A percentile compares a stretch with the other conserved stretches of the same genome.
Evolutionary conservation across 2,329 filamentous ascomycete genomes (phyloP).

Genomic region (Trichoderma sp.): DNA sequence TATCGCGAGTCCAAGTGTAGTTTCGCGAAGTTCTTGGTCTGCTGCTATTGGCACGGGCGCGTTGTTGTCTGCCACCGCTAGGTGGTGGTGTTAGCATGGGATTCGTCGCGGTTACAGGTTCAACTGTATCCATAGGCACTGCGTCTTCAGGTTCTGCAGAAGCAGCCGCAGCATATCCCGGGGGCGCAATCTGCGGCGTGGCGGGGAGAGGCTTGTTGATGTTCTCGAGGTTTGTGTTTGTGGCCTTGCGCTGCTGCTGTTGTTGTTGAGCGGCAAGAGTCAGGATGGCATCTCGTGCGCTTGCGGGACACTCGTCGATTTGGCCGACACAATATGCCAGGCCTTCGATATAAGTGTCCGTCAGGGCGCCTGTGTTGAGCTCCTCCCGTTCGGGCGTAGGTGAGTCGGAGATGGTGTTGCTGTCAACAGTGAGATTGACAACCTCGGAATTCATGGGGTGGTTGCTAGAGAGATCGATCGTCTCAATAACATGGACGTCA

Average conservation of each 20-base stretch:
- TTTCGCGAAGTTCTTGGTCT: not conserved
- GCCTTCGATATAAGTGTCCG: slow-evolving; percentile 29
- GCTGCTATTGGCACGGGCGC: not conserved
- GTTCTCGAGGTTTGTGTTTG: not conserved
- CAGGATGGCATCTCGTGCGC: slow-evolving; percentile 32
- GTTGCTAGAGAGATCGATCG: slow-evolving; percentile 27
- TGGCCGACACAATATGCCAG: slow-evolving; percentile 39
- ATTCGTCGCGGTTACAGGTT: not conserved
- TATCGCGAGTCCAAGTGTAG: not conserved
- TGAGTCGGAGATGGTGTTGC: not conserved
- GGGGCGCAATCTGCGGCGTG: slow-evolving; percentile 32
- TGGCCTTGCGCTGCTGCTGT: slow-evolving; percentile 16
- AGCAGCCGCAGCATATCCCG: slow-evolving; percentile 23
- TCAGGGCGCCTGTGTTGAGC: not conserved
- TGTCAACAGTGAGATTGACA: slow-evolving; percentile 18
- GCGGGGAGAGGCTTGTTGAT: slow-evolving; percentile 36
- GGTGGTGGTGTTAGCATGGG: slow-evolving; percentile 2
- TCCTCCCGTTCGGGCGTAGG: not conserved
- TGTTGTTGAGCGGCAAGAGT: slow-evolving; percentile 28
- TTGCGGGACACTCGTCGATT: slow-evolving; percentile 30
- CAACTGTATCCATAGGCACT: not conserved
- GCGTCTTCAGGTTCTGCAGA: not conserved
- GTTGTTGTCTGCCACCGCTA: not conserved
- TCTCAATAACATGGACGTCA: slow-evolving; percentile 22
- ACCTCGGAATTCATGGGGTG: not conserved